phyloP scores from a whole-genome alignment of 2,329 filamentous ascomycete genomes.

The Apiospora saccharicola region DNA sequence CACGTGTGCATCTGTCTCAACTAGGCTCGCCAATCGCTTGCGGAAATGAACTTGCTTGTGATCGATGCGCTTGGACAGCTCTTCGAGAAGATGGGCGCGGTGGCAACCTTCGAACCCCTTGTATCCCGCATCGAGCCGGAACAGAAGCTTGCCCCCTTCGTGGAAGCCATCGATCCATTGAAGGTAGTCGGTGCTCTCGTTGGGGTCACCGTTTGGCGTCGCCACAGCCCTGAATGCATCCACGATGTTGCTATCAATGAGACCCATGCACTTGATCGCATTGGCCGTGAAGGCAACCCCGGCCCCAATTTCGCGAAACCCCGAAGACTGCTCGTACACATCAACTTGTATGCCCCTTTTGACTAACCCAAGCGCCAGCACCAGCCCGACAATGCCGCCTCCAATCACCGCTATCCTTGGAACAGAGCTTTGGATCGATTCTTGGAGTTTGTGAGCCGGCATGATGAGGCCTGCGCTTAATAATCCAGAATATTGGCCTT shows the following conservation, averaged over 20 bases:
- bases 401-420: too few relatives aligned
- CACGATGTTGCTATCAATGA: slow-evolving; percentile 33
- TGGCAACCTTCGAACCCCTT: slow-evolving; percentile 41
- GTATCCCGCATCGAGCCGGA: slow-evolving; percentile 29
- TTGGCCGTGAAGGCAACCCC: slow-evolving; percentile 38
- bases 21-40: too few relatives aligned
- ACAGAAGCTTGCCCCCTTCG: too few relatives aligned
- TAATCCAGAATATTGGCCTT: too few relatives aligned
- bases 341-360: slow-evolving; percentile 32
- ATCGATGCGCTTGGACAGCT: slow-evolving; percentile 54
- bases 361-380: slow-evolving; percentile 33
- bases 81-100: slow-evolving; percentile 56
- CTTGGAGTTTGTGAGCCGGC: too few relatives aligned
- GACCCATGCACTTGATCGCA: slow-evolving; percentile 34
- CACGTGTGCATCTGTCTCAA: too few relatives aligned
- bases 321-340: slow-evolving; percentile 34
- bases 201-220: slow-evolving; percentile 30
- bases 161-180: too few relatives aligned
- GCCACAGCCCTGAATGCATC: slow-evolving; percentile 31
- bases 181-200: slow-evolving; percentile 34
- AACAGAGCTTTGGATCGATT: too few relatives aligned
- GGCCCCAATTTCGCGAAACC: slow-evolving; percentile 37
- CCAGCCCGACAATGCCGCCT: slow-evolving; percentile 37
- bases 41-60: too few relatives aligned
- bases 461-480: too few relatives aligned